These are phyloP conservation scores for Cinnamomum micranthum DNA, from an alignment of 164 flowering plant genomes.

Conservation along the genomic window DNA sequence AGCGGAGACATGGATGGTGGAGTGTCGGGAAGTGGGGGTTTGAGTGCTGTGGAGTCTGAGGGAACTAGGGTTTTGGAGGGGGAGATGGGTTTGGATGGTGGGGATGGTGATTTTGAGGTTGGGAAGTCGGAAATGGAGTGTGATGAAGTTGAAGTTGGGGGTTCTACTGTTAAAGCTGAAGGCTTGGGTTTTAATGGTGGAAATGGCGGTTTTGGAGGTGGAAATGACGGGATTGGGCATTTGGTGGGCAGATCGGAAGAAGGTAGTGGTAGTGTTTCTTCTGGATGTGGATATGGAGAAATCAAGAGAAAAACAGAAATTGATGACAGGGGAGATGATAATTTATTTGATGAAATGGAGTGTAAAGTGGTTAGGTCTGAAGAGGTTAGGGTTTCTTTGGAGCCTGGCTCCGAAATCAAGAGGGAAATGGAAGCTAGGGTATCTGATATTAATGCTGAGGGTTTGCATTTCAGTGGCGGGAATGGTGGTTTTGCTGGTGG, in stretches of 20 bases:
- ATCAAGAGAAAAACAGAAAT: too few relatives aligned
- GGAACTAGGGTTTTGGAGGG: slow-evolving; percentile 9
- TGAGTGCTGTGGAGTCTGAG: background rate
- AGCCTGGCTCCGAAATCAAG: background rate
- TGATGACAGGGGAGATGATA: too few relatives aligned
- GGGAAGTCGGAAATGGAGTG: background rate
- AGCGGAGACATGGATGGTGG: background rate
- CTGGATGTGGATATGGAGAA: too few relatives aligned
- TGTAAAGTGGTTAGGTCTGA: background rate
- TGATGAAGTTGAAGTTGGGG: background rate
- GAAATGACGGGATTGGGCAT: background rate
- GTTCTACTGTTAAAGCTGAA: background rate
- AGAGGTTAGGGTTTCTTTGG: background rate
- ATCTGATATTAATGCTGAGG: slow-evolving; percentile 3
- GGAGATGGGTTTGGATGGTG: background rate
- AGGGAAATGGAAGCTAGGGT: slow-evolving; percentile 2
- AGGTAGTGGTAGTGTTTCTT: background rate
- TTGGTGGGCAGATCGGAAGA: background rate
- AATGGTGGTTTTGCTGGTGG: slow-evolving; percentile 1
- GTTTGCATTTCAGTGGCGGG: background rate
- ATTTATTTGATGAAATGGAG: background rate
- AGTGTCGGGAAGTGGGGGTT: background rate
- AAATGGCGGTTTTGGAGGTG: background rate
- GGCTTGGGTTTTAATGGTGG: background rate
- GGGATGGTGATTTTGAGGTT: background rate